Evolutionary conservation across 768 basidiomycete genomes (phyloP), one percentile per base, ranked within the genome.

Genomic region (Stropharia rugosoannulata): DNA sequence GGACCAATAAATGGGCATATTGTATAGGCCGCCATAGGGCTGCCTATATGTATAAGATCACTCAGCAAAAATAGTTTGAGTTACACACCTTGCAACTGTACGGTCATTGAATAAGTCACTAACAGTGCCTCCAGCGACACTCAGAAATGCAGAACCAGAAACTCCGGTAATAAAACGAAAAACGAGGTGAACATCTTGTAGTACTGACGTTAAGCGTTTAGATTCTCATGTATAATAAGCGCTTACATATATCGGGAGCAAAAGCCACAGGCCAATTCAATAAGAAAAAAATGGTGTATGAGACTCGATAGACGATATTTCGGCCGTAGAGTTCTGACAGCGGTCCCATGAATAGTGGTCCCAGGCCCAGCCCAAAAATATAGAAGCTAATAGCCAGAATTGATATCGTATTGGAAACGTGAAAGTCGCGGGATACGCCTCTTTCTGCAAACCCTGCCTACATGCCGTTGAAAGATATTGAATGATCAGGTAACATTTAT

Each of bases 211-310:
- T 25, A 39, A 27, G 22, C 7, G 15, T 8, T 19, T 43, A 12
- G 12, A 11, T 16, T 10, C 12, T 29, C 43, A 6, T 8, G 2
- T 49, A 49, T 16, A n/a, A 35, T 27, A 15, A 15, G 25, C 27
- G 70, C 81, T 45, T 46, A 86, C 86, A 77, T 18, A 84, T 77
- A 61, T 89, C 76, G 2, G 83, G 84, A 1, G 88, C 80, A 58
- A 93, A 92, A 0, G 89, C 87, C 5, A 89, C 83, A 0, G 89
- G 86, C 62, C 86, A 87, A 18, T 84, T 82, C 50, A 87, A 77
- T 1, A 80, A 62, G 62, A 89, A 82, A 66, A 89, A 85, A 4
- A 82, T 59, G 1, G 72, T 58, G 58, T 86, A 91, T 0, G 87
- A 86, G 2, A 77, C 62, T 11, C 77, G 73, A 65, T 92, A 90